These are phyloP conservation scores for Penicillium sp. DNA, from an alignment of 2,329 filamentous ascomycete species.

Conservation along the genomic window DNA sequence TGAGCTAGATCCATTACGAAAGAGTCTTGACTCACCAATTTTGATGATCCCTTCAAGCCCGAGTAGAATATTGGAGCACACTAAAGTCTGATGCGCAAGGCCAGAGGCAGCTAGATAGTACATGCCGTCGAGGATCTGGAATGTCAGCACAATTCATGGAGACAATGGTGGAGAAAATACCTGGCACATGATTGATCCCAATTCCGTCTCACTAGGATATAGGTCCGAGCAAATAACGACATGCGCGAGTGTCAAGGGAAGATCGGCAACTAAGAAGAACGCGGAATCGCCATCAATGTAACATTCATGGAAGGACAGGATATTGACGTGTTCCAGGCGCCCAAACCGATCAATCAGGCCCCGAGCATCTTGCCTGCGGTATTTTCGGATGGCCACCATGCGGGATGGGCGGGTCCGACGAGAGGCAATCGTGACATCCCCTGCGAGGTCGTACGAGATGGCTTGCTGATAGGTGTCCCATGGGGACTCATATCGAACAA, in stretches of 20 bases:
- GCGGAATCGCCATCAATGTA: conserved; percentile 5
- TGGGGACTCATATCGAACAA: conserved; percentile 3
- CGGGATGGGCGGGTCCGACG: conserved; percentile 7
- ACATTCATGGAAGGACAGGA: conserved; percentile 12
- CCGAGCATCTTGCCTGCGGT: not conserved
- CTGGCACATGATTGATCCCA: conserved; percentile 15
- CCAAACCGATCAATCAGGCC: conserved; percentile 3
- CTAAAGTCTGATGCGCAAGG: conserved; percentile 25
- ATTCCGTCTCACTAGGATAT: conserved; percentile 17
- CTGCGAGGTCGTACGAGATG: conserved; percentile 13
- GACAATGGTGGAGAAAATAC: conserved; percentile 2
- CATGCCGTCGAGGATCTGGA: conserved; percentile 23
- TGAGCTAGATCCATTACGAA: conserved; percentile 3
- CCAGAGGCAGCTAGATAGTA: conserved; percentile 15
- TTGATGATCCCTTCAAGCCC: conserved; percentile 25
- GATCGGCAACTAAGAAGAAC: conserved; percentile 13
- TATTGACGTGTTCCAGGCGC: not conserved
- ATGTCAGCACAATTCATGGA: not conserved
- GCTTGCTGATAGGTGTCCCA: conserved; percentile 18
- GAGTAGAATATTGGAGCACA: conserved; percentile 29
- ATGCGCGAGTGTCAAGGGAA: conserved; percentile 18
- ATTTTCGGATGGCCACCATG: conserved; percentile 14
- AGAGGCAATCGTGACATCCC: conserved; percentile 9
- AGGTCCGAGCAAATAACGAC: conserved; percentile 7
- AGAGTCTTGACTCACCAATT: conserved; percentile 20